Evolutionary conservation across 768 basidiomycete genomes (phyloP), one percentile per base, ranked within the genome.

Genomic region (Tubosaeta brunneosetosa): DNA sequence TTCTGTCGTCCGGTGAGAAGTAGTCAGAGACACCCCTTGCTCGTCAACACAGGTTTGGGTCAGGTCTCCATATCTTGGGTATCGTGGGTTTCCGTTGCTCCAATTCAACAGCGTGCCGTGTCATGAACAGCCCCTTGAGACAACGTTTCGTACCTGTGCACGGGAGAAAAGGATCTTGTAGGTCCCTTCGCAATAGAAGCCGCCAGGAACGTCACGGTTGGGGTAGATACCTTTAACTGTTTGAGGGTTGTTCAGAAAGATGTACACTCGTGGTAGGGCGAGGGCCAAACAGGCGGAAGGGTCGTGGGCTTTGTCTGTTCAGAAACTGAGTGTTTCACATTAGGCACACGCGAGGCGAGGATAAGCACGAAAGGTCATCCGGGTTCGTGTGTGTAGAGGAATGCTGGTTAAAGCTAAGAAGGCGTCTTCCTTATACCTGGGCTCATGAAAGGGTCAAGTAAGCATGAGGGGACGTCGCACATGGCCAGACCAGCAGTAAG

Each of bases 231-330:
- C 71, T 40, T 67, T 66, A 49, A 43, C 51, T n/a, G 63, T 61
- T 44, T 64, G 58, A 1, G 72, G 71, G 31, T 9, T 55, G 27
- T 73, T 73, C 0, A 72, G 58, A 38, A 58, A 65, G 38, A 55
- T 62, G 47, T 72, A 33, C 71, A 73, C 49, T 69, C 72, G 59
- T 71, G 72, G 49, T 60, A 71, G 9, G 61, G 61, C 9, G 72
- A 72, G 17, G 71, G 71, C 72, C 72, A 73, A 36, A 59, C 62
- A 3, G 66, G 51, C 1, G 70, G 71, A 7, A 67, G 59, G 2
- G 61, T 54, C 26, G 58, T 52, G 22, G 55, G 33, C 34, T 72
- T 72, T 37, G 66, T 58, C 26, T 65, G 69, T 57, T 45, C 63
- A 42, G 55, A 66, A 47, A 72, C 69, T 72, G 34, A 12, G 46